These are phyloP conservation scores for Trifolium repens DNA, from an alignment of 306 rosid species.

Conservation along the genomic window DNA sequence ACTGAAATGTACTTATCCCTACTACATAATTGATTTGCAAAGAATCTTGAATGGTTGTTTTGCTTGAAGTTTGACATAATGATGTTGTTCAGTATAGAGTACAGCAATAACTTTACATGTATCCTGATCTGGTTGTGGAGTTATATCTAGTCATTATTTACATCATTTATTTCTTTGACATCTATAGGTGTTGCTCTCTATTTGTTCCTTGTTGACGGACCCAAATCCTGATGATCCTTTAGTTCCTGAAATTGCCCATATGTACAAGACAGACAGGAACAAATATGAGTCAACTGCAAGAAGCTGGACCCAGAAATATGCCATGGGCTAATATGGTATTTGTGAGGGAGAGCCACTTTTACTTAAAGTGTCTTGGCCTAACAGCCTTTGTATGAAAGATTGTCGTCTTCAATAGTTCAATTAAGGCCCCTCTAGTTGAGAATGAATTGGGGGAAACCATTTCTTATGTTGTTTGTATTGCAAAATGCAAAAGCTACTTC, in stretches of 20 bases:
- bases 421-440: slow-evolving; percentile 35
- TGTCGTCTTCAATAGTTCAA: slow-evolving; percentile 28
- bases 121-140: not conserved
- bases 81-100: not conserved
- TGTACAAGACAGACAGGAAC: slow-evolving; percentile 81
- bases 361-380: slow-evolving; percentile 37
- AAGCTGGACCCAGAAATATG: slow-evolving; percentile 87
- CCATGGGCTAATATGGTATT: slow-evolving; percentile 66
- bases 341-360: slow-evolving; percentile 37
- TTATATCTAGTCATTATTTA: not conserved
- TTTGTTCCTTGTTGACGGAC: slow-evolving; percentile 75
- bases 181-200: slow-evolving; percentile 70
- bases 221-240: slow-evolving; percentile 78
- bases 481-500: slow-evolving; percentile 39
- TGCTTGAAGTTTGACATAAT: not conserved
- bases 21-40: not conserved
- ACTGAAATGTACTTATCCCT: not conserved
- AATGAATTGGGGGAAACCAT: slow-evolving; percentile 38
- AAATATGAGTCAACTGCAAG: slow-evolving; percentile 80
- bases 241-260: slow-evolving; percentile 86
- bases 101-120: not conserved
- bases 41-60: not conserved
- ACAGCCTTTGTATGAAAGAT: slow-evolving; percentile 49
- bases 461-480: slow-evolving; percentile 53
- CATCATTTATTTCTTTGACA: not conserved